Evolutionary conservation across 2,329 filamentous ascomycete species (phyloP).

Genomic region (Claviceps arundinis): DNA sequence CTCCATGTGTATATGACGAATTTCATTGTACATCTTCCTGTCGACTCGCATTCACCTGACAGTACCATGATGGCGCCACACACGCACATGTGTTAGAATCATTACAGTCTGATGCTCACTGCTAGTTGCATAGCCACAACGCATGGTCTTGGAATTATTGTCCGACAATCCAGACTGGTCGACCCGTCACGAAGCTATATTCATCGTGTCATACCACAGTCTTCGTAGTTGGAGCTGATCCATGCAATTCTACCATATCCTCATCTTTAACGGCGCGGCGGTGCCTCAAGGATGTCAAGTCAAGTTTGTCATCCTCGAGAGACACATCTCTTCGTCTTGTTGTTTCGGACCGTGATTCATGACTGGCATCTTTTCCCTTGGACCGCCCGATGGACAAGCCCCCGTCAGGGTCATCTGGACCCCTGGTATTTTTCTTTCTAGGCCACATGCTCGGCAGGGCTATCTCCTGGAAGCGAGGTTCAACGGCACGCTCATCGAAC

Average conservation of each 20-base stretch:
- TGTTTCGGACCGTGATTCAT: conserved; percentile 37
- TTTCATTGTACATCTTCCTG: too few relatives aligned
- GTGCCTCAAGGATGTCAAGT: conserved; percentile 24
- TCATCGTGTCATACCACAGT: not conserved
- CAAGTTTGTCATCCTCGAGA: conserved; percentile 29
- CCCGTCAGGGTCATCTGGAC: conserved; percentile 47
- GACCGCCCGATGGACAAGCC: conserved; percentile 35
- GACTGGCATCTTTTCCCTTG: conserved; percentile 39
- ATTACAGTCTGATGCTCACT: too few relatives aligned
- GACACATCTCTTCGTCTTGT: conserved; percentile 27
- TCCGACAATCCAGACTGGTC: too few relatives aligned
- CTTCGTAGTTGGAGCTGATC: conserved; percentile 27
- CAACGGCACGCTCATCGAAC: conserved; percentile 79
- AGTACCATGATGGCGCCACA: too few relatives aligned
- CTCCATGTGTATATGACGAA: too few relatives aligned
- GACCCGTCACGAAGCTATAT: too few relatives aligned
- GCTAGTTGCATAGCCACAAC: too few relatives aligned
- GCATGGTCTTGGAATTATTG: too few relatives aligned
- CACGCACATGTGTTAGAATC: too few relatives aligned
- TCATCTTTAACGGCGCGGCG: conserved; percentile 24
- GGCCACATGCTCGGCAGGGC: conserved; percentile 74
- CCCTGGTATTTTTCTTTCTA: conserved; percentile 68
- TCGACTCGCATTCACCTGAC: too few relatives aligned
- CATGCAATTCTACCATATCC: conserved; percentile 32
- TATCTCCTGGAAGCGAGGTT: conserved; percentile 78